Percentiles rank a stretch among this genome's conserved stretches.
These are phyloP conservation scores for Westerdykella ornata DNA, from an alignment of 2,329 filamentous ascomycete species.

Conservation along the genomic window DNA sequence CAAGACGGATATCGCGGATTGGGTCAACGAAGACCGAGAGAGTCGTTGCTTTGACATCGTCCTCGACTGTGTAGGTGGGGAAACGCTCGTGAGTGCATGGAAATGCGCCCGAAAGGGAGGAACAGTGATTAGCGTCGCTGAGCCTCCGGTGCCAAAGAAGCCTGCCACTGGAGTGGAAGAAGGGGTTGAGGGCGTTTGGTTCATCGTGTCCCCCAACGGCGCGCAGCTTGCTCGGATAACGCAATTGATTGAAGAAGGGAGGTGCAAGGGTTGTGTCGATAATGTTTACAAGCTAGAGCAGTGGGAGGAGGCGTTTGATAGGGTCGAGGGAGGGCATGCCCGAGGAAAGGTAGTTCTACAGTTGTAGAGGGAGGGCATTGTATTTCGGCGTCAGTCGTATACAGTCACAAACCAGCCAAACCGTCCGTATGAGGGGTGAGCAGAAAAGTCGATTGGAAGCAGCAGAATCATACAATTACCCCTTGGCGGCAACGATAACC, in stretches of 20 bases:
- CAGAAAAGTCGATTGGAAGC: too few relatives aligned
- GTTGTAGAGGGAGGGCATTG: too few relatives aligned
- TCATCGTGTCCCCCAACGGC: slow-evolving; percentile 38
- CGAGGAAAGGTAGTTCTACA: slow-evolving; percentile 18
- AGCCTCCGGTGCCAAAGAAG: slow-evolving; percentile 27
- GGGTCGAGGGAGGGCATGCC: slow-evolving; percentile 36
- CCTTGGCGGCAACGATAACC: too few relatives aligned
- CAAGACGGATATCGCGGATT: slow-evolving; percentile 25
- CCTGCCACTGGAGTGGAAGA: slow-evolving; percentile 24
- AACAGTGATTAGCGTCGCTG: slow-evolving; percentile 37
- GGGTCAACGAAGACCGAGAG: slow-evolving; percentile 23
- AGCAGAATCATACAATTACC: too few relatives aligned
- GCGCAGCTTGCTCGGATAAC: slow-evolving; percentile 36
- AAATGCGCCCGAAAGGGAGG: slow-evolving; percentile 36
- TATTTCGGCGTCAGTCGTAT: too few relatives aligned
- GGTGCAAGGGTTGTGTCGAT: slow-evolving; percentile 36
- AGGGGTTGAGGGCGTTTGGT: slow-evolving; percentile 36
- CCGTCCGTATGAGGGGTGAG: too few relatives aligned
- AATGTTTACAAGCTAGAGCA: slow-evolving; percentile 40
- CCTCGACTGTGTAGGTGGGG: slow-evolving; percentile 42
- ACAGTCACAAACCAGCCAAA: too few relatives aligned
- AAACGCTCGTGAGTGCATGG: slow-evolving; percentile 41
- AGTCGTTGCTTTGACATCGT: slow-evolving; percentile 39
- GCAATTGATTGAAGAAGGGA: slow-evolving; percentile 35
- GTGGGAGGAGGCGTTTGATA: slow-evolving; percentile 37